Evolutionary conservation across 495 filamentous ascomycete species (phyloP).

Genomic region (Aspergillus wentii): DNA sequence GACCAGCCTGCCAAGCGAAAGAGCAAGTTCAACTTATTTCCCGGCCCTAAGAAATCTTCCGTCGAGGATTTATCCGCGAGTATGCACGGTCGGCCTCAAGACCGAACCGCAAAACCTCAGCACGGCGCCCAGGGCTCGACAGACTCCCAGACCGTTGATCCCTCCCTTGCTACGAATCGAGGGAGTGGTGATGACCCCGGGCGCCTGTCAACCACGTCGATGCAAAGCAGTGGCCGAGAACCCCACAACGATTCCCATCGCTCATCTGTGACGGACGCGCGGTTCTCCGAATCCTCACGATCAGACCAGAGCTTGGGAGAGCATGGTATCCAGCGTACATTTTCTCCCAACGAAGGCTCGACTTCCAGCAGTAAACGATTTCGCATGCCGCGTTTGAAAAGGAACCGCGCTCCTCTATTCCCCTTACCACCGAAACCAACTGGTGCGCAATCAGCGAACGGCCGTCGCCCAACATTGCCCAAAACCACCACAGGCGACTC

Average conservation of each 20-base stretch:
- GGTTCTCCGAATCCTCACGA: conserved; percentile 86
- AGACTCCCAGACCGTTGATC: conserved; percentile 32
- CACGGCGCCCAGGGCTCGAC: conserved; percentile 25
- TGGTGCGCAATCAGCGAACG: conserved; percentile 10
- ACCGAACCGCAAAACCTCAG: conserved; percentile 12
- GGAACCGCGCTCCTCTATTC: conserved; percentile 80
- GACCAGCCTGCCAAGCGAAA: conserved; percentile 50
- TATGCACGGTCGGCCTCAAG: conserved; percentile 6
- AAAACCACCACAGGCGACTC: conserved; percentile 18
- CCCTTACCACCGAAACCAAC: conserved; percentile 70
- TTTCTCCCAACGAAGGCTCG: conserved; percentile 22
- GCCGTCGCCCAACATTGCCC: conserved; percentile 19
- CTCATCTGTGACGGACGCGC: conserved; percentile 62
- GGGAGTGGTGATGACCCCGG: conserved; percentile 66
- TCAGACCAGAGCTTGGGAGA: conserved; percentile 86
- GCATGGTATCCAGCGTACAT: conserved; percentile 46
- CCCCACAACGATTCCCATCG: conserved; percentile 62
- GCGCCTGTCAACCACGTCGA: conserved; percentile 49
- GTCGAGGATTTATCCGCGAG: conserved; percentile 33
- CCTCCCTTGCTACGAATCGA: conserved; percentile 39
- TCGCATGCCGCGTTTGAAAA: conserved; percentile 73
- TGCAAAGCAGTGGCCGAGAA: conserved; percentile 48
- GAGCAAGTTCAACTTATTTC: conserved; percentile 26
- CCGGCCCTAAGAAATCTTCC: conserved; percentile 27
- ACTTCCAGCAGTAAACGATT: conserved; percentile 70